Conservation (phyloP, 2,329 filamentous ascomycete species). For the Thermoascus crustaceus region DNA sequence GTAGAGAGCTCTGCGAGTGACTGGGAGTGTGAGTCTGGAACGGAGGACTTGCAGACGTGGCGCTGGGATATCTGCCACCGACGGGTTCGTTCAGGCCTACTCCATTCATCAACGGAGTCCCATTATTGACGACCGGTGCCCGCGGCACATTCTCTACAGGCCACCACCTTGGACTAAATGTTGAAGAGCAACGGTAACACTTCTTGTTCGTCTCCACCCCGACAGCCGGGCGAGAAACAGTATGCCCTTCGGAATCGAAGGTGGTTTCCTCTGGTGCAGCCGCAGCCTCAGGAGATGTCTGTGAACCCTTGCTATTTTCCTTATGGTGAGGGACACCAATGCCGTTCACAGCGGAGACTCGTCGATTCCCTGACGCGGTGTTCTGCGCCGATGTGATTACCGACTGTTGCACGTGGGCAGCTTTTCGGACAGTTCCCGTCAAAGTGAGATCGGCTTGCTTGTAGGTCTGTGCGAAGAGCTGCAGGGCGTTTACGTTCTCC, state of each 20-base stretch:
- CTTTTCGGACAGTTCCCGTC: conserved; percentile 88
- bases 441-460: conserved; percentile 89
- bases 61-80: conserved; percentile 7
- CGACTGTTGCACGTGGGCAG: conserved; percentile 54
- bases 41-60: conserved; percentile 15
- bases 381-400: conserved; percentile 25
- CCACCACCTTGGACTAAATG: conserved; percentile 53
- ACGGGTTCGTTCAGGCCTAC: conserved; percentile 14
- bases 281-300: conserved; percentile 14
- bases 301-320: conserved; percentile 16
- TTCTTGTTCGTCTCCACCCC: conserved; percentile 18
- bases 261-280: conserved; percentile 21
- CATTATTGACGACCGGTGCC: conserved; percentile 43
- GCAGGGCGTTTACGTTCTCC: conserved; percentile 67
- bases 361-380: conserved; percentile 39
- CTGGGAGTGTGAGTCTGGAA: conserved; percentile 20
- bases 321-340: conserved; percentile 15
- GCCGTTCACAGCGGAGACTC: conserved; percentile 48
- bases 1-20: conserved; percentile 17
- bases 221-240: conserved; percentile 12
- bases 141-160: conserved; percentile 46
- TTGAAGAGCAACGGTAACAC: conserved; percentile 34
- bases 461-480: conserved; percentile 79
- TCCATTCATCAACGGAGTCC: conserved; percentile 26
- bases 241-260: conserved; percentile 22